Evolutionary conservation across 2,329 filamentous ascomycete genomes (phyloP).

Genomic region (Botryotinia narcissicola): DNA sequence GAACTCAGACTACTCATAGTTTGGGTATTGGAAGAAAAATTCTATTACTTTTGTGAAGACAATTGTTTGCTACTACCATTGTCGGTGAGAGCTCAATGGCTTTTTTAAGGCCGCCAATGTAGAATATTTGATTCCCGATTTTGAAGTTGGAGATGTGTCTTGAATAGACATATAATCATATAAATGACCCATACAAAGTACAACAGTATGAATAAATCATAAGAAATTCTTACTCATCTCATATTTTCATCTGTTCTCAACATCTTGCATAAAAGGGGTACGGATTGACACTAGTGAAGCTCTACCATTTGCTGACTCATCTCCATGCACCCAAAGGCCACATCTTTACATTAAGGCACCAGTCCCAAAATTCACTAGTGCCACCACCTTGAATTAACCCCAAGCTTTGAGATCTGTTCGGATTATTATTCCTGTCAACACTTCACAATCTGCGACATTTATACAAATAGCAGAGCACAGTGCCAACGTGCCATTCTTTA

Average conservation of each 20-base stretch:
- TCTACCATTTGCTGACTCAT: conserved; percentile 5
- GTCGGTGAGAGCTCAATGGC: background rate
- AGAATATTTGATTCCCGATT: background rate
- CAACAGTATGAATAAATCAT: background rate
- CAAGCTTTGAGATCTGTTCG: conserved; percentile 34
- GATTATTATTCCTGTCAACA: conserved; percentile 27
- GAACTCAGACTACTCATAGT: background rate
- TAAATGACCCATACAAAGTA: background rate
- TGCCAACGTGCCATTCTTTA: conserved; percentile 31
- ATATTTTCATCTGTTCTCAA: background rate
- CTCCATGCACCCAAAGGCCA: conserved; percentile 26
- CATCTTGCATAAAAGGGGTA: conserved; percentile 14
- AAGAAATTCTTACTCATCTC: background rate
- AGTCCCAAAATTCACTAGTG: conserved; percentile 29
- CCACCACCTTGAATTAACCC: conserved; percentile 23
- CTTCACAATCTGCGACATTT: conserved; percentile 33
- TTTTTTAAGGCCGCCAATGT: background rate
- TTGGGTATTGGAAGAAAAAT: background rate
- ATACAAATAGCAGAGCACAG: conserved; percentile 24
- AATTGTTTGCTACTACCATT: background rate
- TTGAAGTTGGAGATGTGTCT: background rate
- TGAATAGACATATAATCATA: background rate
- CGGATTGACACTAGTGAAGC: background rate
- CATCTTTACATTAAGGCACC: conserved; percentile 23
- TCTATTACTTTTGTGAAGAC: background rate